phyloP scores from a whole-genome alignment of 2,329 filamentous ascomycete genomes.

The Aspergillus tubingensis region DNA sequence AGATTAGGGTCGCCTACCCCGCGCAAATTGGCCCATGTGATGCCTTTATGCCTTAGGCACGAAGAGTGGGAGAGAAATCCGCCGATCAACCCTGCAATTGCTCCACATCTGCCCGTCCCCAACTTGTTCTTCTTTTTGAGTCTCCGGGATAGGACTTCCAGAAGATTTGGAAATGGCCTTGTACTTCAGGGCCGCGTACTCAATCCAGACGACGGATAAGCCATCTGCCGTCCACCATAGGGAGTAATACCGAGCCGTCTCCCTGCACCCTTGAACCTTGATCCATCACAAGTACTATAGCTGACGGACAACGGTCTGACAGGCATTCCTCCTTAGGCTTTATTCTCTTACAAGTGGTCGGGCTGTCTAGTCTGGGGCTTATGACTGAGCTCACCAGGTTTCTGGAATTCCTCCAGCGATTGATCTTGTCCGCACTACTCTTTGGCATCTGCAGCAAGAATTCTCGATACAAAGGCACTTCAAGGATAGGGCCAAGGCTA shows the following conservation, averaged over 20 bases:
- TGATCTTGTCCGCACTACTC: neutral
- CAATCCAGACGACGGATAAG: neutral
- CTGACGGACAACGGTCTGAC: no score
- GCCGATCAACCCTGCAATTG: neutral
- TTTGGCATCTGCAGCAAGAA: neutral
- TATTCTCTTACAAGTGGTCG: no score
- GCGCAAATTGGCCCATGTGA: fast-evolving
- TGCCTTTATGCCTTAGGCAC: no score
- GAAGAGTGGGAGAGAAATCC: neutral
- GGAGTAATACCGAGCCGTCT: neutral
- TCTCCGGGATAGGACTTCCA: neutral
- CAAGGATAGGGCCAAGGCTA: neutral
- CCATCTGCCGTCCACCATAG: neutral
- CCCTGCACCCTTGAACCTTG: no score
- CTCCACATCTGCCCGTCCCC: neutral
- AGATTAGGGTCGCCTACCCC: no score
- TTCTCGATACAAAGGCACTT: neutral
- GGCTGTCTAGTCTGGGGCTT: no score
- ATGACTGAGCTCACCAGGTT: no score
- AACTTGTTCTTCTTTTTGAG: neutral
- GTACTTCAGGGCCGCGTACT: neutral
- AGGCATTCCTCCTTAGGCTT: no score
- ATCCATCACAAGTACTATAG: no score
- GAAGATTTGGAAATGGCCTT: neutral
- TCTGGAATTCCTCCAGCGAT: no score